A percentile compares a stretch with the other conserved stretches of the same genome.
Conservation (phyloP, 441 rosid genomes). For the Arabidopsis hybrid region DNA sequence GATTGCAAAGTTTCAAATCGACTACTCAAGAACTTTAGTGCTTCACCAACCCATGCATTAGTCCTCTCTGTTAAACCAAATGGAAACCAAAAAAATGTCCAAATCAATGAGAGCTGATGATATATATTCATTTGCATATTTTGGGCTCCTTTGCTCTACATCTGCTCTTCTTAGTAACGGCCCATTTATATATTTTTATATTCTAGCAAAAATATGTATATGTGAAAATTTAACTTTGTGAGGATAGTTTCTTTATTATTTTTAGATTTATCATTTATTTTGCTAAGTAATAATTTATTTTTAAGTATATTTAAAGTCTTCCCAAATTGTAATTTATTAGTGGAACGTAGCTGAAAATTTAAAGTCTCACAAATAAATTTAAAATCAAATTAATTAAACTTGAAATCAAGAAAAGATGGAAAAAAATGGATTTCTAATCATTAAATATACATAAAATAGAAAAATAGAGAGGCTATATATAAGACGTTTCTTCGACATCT, state of each 20-base stretch:
- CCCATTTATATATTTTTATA: background rate
- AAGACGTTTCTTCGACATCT: background rate
- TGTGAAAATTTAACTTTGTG: background rate
- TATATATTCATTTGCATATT: background rate
- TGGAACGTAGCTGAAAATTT: background rate
- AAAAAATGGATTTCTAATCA: background rate
- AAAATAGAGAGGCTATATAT: background rate
- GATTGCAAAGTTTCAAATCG: background rate
- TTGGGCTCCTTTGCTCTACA: conserved; percentile 1
- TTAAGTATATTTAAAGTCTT: background rate
- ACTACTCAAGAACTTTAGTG: background rate
- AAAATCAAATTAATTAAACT: background rate
- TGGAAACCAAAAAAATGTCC: background rate
- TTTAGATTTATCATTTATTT: background rate
- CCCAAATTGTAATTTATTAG: background rate
- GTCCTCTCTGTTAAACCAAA: background rate
- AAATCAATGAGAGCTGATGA: background rate
- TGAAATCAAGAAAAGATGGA: background rate
- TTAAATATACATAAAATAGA: background rate
- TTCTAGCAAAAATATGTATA: background rate
- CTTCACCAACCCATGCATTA: background rate
- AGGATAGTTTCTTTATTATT: background rate
- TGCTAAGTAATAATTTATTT: background rate
- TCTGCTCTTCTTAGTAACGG: background rate
- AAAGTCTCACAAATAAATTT: background rate